Evolutionary conservation across 139 green algal species (phyloP).

Genomic region (Chlamydomonas sphaeroides): DNA sequence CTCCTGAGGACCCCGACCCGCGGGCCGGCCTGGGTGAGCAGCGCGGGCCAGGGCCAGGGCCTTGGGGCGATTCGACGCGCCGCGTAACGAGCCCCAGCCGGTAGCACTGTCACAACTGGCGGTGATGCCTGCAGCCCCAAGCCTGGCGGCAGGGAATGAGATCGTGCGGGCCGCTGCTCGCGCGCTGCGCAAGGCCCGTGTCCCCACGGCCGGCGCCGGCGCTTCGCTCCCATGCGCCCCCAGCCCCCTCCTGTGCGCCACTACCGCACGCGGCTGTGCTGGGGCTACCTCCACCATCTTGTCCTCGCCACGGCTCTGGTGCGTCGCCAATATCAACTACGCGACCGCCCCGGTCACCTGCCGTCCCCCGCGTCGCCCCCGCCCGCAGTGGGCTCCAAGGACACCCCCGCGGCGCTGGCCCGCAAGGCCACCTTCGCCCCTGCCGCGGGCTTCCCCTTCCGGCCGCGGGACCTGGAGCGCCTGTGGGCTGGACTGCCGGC

Average conservation of each 20-base stretch:
- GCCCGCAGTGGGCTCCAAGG: constrained; percentile 11
- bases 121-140: neutral
- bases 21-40: constrained; percentile 18
- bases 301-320: neutral
- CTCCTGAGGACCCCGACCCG: neutral
- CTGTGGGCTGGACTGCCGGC: constrained; percentile 12
- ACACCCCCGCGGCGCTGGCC: constrained; percentile 14
- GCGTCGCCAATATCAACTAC: no score
- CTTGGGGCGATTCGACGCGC: neutral
- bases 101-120: neutral
- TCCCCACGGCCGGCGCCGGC: no score
- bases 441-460: constrained; percentile 19
- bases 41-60: no score
- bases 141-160: no score
- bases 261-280: neutral
- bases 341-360: no score
- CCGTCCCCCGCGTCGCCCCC: neutral
- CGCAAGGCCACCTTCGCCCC: neutral
- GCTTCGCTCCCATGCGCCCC: neutral
- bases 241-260: neutral
- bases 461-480: neutral
- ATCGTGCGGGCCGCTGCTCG: no score
- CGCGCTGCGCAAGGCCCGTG: no score
- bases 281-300: neutral
- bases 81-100: neutral